Evolutionary conservation across 2,329 filamentous ascomycete genomes (phyloP).

Genomic region (Hymenoscyphus albidus): DNA sequence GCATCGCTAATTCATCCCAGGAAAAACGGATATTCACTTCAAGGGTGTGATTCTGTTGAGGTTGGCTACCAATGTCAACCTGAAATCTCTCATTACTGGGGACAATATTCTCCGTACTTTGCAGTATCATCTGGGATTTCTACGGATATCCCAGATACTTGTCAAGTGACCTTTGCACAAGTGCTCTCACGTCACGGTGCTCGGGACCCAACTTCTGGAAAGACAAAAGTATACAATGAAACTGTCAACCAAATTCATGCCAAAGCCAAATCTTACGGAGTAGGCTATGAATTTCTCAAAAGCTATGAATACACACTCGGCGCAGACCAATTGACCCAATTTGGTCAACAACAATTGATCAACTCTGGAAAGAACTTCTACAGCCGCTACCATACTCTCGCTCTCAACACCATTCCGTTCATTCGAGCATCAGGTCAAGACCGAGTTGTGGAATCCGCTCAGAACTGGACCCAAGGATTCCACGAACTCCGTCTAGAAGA

Average conservation of each 20-base stretch:
- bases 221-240: conserved; percentile 59
- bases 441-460: conserved; percentile 70
- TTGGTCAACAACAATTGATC: conserved; percentile 66
- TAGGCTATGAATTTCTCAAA: conserved; percentile 65
- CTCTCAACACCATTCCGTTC: conserved; percentile 59
- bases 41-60: conserved; percentile 31
- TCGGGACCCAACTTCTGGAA: conserved; percentile 70
- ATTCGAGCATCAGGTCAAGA: conserved; percentile 66
- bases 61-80: conserved; percentile 33
- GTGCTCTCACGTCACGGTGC: conserved; percentile 82
- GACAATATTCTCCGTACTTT: conserved; percentile 85
- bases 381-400: conserved; percentile 63
- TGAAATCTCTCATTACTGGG: conserved; percentile 53
- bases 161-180: conserved; percentile 74
- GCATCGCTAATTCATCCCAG: conserved; percentile 14
- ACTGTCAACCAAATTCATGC: conserved; percentile 64
- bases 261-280: conserved; percentile 51
- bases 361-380: conserved; percentile 76
- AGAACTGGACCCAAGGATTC: conserved; percentile 73
- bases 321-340: conserved; percentile 62
- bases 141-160: conserved; percentile 58
- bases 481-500: conserved; percentile 46
- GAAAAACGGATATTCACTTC: conserved; percentile 13
- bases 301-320: conserved; percentile 69
- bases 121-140: conserved; percentile 65